Evolutionary conservation across 169 alveolate species (phyloP).

Genomic region (Fabrea salina): DNA sequence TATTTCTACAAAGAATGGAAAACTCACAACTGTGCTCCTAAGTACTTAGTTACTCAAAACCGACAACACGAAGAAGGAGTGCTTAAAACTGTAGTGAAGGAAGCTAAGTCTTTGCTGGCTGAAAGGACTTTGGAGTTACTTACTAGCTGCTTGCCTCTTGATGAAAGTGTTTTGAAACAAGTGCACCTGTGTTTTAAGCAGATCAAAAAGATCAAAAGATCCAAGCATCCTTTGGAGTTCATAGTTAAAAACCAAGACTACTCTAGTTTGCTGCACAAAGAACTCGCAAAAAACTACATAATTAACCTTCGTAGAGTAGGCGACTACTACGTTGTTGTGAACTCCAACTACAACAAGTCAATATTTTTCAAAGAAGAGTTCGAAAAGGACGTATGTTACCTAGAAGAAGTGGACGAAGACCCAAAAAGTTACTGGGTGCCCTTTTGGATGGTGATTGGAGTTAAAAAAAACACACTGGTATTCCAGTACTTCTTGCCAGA

Average conservation of each 20-base stretch:
- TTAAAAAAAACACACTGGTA: neutral
- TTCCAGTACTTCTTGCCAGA: constrained; percentile 1
- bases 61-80: neutral
- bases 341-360: neutral
- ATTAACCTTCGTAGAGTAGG: neutral
- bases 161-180: neutral
- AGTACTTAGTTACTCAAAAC: no score
- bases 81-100: neutral
- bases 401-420: neutral
- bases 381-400: neutral
- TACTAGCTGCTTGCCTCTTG: neutral
- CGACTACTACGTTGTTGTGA: neutral
- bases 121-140: neutral
- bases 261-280: neutral
- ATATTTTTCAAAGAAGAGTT: neutral
- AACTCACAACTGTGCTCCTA: no score
- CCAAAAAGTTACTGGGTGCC: neutral
- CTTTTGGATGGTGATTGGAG: constrained; percentile 10
- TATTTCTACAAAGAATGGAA: no score
- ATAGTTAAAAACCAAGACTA: neutral
- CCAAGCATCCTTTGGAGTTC: neutral
- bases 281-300: neutral
- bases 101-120: neutral
- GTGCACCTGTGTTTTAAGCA: neutral
- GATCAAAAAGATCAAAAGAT: neutral